These are phyloP conservation scores for Saksenaea oblongispora DNA, from an alignment of 371 early-diverging fungal species.

Conservation along the genomic window DNA sequence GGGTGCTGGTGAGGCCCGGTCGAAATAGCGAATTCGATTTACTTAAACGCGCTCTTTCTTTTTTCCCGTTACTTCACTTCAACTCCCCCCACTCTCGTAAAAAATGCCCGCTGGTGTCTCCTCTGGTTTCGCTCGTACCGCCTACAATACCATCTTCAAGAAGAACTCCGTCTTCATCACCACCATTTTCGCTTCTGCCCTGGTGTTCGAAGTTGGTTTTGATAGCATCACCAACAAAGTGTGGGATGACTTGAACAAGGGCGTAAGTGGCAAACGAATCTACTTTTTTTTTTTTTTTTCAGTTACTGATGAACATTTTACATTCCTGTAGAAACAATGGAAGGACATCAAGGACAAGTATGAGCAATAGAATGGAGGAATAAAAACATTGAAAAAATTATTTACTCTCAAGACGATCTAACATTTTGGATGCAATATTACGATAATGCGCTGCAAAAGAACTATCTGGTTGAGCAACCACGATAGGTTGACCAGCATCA, in stretches of 20 bases:
- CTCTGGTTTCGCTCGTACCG: slow-evolving; percentile 47
- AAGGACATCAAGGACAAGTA: slow-evolving; percentile 76
- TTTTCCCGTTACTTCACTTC: not conserved
- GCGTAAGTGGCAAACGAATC: slow-evolving; percentile 62
- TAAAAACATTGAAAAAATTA: not conserved
- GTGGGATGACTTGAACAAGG: slow-evolving; percentile 83
- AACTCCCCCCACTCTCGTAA: not conserved
- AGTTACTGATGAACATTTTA: not conserved
- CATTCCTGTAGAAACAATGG: slow-evolving; percentile 59
- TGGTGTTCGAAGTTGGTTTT: slow-evolving; percentile 78
- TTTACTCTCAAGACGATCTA: slow-evolving; percentile 26
- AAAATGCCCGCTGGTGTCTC: slow-evolving; percentile 42
- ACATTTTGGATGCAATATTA: slow-evolving; percentile 61
- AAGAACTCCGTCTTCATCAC: slow-evolving; percentile 74
- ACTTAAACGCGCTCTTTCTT: too few species aligned
- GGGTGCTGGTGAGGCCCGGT: too few species aligned
- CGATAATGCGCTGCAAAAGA: slow-evolving; percentile 62
- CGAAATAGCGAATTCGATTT: too few species aligned
- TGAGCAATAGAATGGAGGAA: slow-evolving; percentile 34
- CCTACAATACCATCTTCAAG: slow-evolving; percentile 72
- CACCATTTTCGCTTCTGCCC: slow-evolving; percentile 77
- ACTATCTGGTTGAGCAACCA: slow-evolving; percentile 68
- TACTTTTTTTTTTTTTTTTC: not conserved
- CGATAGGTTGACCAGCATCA: slow-evolving; percentile 81
- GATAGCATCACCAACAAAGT: slow-evolving; percentile 66